phyloP scores from a whole-genome alignment of 106 monocot genomes.

The Acorus calamus region DNA sequence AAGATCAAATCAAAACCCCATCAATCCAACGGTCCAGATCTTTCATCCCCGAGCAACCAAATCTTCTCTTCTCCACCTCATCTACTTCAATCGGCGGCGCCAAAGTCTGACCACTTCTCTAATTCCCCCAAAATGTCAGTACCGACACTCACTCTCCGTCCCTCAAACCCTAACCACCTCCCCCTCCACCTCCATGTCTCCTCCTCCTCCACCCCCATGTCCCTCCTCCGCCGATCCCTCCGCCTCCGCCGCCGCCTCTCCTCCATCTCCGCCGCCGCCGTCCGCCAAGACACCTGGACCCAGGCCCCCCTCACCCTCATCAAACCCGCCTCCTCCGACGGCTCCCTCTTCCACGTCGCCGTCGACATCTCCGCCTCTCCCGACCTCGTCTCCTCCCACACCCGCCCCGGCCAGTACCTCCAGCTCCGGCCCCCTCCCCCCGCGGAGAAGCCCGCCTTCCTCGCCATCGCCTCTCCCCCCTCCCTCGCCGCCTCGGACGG shows the following conservation, averaged over 20 bases:
- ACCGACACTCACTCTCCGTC: neutral
- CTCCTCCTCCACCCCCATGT: conserved; percentile 13
- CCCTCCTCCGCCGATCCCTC: conserved; percentile 16
- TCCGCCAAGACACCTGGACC: conserved; percentile 41
- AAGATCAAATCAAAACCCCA: too few species aligned
- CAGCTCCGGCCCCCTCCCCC: conserved; percentile 46
- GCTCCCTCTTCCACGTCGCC: conserved; percentile 62
- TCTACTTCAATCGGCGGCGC: too few species aligned
- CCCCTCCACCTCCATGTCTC: conserved; percentile 13
- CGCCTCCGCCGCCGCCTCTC: conserved; percentile 17
- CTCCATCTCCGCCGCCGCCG: conserved; percentile 23
- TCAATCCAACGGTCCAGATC: too few species aligned
- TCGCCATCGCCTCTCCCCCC: conserved; percentile 81
- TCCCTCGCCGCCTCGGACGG: conserved; percentile 7
- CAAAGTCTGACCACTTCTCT: too few species aligned
- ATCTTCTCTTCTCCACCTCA: too few species aligned
- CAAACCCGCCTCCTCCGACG: conserved; percentile 53
- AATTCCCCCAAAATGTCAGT: too few species aligned
- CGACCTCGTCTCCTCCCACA: conserved; percentile 40
- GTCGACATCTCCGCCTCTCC: conserved; percentile 52
- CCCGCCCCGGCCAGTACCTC: conserved; percentile 69
- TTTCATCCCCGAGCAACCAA: too few species aligned
- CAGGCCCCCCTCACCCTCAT: conserved; percentile 40
- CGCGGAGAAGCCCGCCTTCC: conserved; percentile 38
- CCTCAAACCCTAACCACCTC: conserved; percentile 4